Conservation (phyloP, 108 stramenopile genomes). For the Nitzschia sp. region DNA sequence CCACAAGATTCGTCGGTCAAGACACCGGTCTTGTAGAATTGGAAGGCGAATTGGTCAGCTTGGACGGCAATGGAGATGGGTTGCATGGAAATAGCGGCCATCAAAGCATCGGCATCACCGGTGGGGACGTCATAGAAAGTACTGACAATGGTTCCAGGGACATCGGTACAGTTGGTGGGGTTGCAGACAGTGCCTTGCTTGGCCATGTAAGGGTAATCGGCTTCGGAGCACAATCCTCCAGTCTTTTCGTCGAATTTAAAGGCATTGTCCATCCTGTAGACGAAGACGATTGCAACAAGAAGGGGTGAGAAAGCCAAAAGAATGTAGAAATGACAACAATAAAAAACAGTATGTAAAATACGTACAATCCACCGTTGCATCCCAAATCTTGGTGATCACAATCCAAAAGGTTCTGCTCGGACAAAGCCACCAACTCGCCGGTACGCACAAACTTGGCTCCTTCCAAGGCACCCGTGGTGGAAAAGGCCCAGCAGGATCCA, state of each 20-base stretch:
- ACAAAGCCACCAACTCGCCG: conserved; percentile 81
- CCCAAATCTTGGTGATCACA: conserved; percentile 88
- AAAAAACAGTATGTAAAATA: not conserved
- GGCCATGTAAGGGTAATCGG: conserved; percentile 87
- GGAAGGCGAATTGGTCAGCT: conserved; percentile 80
- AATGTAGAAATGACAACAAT: not conserved
- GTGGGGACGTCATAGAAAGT: conserved; percentile 81
- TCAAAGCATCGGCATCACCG: conserved; percentile 67
- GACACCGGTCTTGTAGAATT: conserved; percentile 95
- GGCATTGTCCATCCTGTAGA: conserved; percentile 90
- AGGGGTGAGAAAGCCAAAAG: conserved; percentile 4
- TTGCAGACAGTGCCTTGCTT: conserved; percentile 57
- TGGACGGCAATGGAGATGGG: conserved; percentile 84
- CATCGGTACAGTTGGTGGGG: conserved; percentile 63
- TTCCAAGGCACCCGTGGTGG: conserved; percentile 92
- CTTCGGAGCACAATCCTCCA: conserved; percentile 86
- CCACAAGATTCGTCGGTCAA: conserved; percentile 74
- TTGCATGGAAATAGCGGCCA: conserved; percentile 68
- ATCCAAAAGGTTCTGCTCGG: conserved; percentile 93
- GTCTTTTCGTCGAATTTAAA: conserved; percentile 83
- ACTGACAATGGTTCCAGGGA: conserved; percentile 66
- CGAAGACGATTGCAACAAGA: not conserved
- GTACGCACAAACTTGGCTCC: conserved; percentile 85
- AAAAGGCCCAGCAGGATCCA: conserved; percentile 94
- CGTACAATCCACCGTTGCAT: conserved; percentile 90